Percentiles rank a stretch among this genome's conserved stretches.
phyloP scores from a whole-genome alignment of 2,329 filamentous ascomycete genomes.

The Alternaria sp. region DNA sequence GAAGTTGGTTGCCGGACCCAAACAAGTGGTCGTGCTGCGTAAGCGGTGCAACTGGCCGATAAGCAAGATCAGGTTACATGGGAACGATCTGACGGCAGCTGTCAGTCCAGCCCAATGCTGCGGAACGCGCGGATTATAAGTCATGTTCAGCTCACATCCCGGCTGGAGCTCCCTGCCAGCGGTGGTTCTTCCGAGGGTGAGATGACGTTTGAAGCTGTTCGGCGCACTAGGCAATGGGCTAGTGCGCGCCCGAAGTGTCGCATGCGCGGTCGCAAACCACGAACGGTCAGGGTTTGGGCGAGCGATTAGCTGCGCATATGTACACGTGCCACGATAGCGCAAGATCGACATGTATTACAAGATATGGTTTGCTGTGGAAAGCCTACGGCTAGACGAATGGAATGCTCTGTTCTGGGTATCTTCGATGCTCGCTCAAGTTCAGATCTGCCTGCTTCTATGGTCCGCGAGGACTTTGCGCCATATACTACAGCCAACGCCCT shows the following conservation, averaged over 20 bases:
- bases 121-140: constrained; percentile 13
- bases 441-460: constrained; percentile 9
- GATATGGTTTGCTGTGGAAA: constrained; percentile 18
- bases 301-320: constrained; percentile 18
- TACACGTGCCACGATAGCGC: constrained; percentile 12
- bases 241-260: neutral
- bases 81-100: constrained; percentile 6
- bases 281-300: neutral
- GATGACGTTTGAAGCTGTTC: constrained; percentile 11
- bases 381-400: constrained; percentile 25
- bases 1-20: neutral
- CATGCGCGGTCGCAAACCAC: neutral
- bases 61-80: constrained; percentile 2
- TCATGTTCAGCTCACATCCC: constrained; percentile 1
- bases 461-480: constrained; percentile 7
- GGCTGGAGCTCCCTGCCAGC: neutral
- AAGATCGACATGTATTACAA: constrained; percentile 15
- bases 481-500: constrained; percentile 6
- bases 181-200: neutral
- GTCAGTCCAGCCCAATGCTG: neutral
- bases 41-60: neutral
- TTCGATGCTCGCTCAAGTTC: constrained; percentile 25
- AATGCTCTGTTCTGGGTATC: constrained; percentile 34
- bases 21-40: neutral
- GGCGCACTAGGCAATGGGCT: constrained; percentile 2